A percentile compares a stretch with the other conserved stretches of the same genome.
Conservation (phyloP, 345 rosid species). For the Arabis hirsuta region DNA sequence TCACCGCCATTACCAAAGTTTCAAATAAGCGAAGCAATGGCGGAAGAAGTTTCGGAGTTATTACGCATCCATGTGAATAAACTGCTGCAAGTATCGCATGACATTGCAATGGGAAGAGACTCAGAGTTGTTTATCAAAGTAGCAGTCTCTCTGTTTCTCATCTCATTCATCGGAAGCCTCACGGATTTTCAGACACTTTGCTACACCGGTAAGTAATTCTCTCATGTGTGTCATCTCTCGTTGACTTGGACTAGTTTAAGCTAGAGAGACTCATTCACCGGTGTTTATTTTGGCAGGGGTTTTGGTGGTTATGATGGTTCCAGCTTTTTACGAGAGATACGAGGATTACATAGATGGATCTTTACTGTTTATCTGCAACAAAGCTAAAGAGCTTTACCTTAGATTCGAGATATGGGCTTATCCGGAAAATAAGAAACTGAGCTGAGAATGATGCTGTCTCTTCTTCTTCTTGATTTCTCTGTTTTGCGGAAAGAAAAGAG, state of each 20-base stretch:
- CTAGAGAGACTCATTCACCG: constrained; percentile 1
- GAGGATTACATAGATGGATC: constrained; percentile 59
- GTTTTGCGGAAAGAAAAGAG: constrained; percentile 18
- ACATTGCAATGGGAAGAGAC: constrained; percentile 81
- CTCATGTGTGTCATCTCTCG: constrained; percentile 1
- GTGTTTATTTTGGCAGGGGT: constrained; percentile 56
- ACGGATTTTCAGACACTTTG: constrained; percentile 75
- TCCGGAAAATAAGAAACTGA: constrained; percentile 59
- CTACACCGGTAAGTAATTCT: constrained; percentile 63
- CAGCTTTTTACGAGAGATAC: constrained; percentile 74
- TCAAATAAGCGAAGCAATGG: constrained; percentile 70
- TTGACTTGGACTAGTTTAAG: constrained; percentile 11
- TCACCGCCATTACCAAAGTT: constrained; percentile 85
- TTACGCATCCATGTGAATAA: constrained; percentile 57
- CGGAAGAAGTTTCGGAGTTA: constrained; percentile 53
- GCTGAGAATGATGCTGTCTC: constrained; percentile 42
- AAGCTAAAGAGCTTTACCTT: constrained; percentile 49
- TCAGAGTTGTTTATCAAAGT: constrained; percentile 62
- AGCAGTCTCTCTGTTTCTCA: constrained; percentile 62
- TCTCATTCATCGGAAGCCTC: constrained; percentile 66
- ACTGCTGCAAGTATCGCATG: constrained; percentile 64
- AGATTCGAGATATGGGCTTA: constrained; percentile 57
- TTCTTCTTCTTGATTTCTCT: constrained; percentile 16
- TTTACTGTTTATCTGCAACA: constrained; percentile 39
- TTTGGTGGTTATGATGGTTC: constrained; percentile 64